These are phyloP conservation scores for Chaetomidium leptoderma DNA, from an alignment of 495 filamentous ascomycete species.

Conservation along the genomic window DNA sequence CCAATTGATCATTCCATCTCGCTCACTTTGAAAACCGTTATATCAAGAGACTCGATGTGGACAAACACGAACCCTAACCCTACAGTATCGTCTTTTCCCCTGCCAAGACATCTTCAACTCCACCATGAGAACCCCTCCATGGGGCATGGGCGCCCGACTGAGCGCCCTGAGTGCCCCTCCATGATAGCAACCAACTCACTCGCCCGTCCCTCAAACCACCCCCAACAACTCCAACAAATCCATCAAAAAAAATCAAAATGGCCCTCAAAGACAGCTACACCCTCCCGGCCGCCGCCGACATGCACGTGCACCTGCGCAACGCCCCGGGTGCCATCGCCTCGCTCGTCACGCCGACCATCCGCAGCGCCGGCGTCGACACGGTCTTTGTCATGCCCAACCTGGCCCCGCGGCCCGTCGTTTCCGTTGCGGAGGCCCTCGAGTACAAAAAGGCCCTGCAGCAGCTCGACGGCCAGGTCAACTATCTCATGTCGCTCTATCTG, in stretches of 20 bases:
- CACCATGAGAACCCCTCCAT: constrained; percentile 4
- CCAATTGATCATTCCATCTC: too few relatives aligned
- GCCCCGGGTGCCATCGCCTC: constrained; percentile 66
- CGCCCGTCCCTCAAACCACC: neutral
- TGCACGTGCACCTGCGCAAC: constrained; percentile 68
- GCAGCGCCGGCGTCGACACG: constrained; percentile 65
- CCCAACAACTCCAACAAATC: neutral
- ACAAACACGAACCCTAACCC: constrained; percentile 18
- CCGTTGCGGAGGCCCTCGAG: constrained; percentile 66
- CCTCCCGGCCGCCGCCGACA: constrained; percentile 65
- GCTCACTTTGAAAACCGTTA: too few relatives aligned
- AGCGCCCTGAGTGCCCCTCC: constrained; percentile 4
- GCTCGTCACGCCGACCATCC: constrained; percentile 71
- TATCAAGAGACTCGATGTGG: too few relatives aligned
- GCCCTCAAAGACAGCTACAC: constrained; percentile 43
- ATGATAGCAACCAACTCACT: neutral
- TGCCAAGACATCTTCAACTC: constrained; percentile 5
- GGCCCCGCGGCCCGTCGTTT: constrained; percentile 63
- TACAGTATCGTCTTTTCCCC: neutral
- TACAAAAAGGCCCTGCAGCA: constrained; percentile 65
- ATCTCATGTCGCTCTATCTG: constrained; percentile 86
- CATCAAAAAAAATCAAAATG: constrained; percentile 27
- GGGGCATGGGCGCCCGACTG: too few relatives aligned
- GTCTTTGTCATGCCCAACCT: constrained; percentile 60
- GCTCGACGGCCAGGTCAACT: constrained; percentile 69